Evolutionary conservation across 495 filamentous ascomycete genomes (phyloP), one percentile per base, ranked within the genome.

Genomic region (Lepraria neglecta): DNA sequence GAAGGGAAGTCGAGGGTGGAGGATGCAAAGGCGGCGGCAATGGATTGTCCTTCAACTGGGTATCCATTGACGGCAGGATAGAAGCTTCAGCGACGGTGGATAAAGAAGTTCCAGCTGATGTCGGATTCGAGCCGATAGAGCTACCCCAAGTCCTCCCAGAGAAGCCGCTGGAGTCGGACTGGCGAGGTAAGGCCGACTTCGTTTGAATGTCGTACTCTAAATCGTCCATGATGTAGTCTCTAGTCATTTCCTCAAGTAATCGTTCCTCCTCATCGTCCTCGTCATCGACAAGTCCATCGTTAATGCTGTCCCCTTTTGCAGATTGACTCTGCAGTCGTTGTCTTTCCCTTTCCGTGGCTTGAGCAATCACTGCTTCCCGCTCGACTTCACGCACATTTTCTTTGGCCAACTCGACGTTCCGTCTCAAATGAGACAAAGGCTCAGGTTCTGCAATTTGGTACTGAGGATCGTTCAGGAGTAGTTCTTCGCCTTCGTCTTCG

Each of bases 181-280:
- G 89, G 60, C 92, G 83, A 42, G 92, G 92, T 30, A 96, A 76
- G 15, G 87, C 82, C 11, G 88, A 86, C 63, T 88, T 91, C 3
- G 84, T 80, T 66, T 84, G 84, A 19, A 84, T 68, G 52, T 84
- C 87, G 71, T 95, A 89, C 59, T 91, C 81, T 68, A 95, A 92
- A 58, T 92, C 90, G 60, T 94, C 89, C 76, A 96, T 86, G 35
- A 87, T 80, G 68, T 92, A 95, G 53, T 88, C 90, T 63, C 80
- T 84, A 1, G 90, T 94, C 84, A 96, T 92, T 70, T 96, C 91
- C 65, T 98, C 94, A 43, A 98, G 73, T 62, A 97, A 78, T 43
- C 91, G 82, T 69, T 97, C 91, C 70, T 96, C 94, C 65, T 96
- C 90, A 58, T 92, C 89, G n/a, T 85, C 87, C 60, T 92, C 89